Evolutionary conservation across 2,329 filamentous ascomycete species (phyloP), one percentile per base, ranked within the genome.

Genomic region (Arthrobotrys sinensis): DNA sequence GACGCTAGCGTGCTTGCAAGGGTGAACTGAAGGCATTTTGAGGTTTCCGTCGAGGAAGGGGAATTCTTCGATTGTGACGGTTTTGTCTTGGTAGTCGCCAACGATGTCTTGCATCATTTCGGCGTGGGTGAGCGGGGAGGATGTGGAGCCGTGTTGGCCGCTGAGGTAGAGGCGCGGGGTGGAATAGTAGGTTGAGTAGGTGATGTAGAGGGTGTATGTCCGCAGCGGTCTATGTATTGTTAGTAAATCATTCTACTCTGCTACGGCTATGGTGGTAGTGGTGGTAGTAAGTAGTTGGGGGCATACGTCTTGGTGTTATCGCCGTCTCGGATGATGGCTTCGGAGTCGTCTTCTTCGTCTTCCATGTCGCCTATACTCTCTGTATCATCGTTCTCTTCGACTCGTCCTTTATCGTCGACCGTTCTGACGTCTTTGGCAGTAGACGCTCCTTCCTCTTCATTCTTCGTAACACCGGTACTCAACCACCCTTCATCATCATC

Each of bases 131-230:
- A 94, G 94, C 80, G 94, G 92, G 32, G 93, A 93, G 73, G 90
- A 89, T 28, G 92, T 89, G 5, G 71, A 53, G 10, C 81, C 81
- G 11, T 90, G 87, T 85, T 98, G 98, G 82, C 96, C 96, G 0
- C 94, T 96, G 57, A 99, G 90, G 85, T 97, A 99, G 82, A 98
- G 90, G 38, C 96, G 93, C 0, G 96, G 96, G 3, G 96, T 98
- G 81, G 93, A 92, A 86, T 98, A 99, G 87, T 97, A 97, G 43
- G 94, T 92, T 3, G 94, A 93, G 86, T 99, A 99, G 86, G 94
- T 96, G 83, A 99, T 98, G 88, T 99, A 99, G 81, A 99, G 91
- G 52, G 92, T 97, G 85, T 99, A 99, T n/a, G 93, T 97, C 81
- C 96, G 92, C 64, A 93, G 89, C 67, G 92, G 91, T 72, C 93